phyloP scores from a whole-genome alignment of 345 rosid genomes.

The Syzygium jambos region DNA sequence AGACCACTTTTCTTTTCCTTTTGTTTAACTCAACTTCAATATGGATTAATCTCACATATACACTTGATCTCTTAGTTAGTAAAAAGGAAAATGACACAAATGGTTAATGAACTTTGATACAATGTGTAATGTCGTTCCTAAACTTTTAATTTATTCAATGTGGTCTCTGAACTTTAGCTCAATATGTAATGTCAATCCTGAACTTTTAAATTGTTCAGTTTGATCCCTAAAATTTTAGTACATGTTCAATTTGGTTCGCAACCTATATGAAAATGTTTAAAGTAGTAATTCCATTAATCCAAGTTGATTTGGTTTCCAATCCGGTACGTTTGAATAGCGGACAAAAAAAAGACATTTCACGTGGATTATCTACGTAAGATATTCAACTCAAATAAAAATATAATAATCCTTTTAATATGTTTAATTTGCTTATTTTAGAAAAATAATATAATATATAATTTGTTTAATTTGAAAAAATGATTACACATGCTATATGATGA shows the following conservation, averaged over 20 bases:
- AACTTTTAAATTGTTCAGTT: not conserved
- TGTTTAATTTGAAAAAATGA: not conserved
- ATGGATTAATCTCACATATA: not conserved
- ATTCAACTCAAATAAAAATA: not conserved
- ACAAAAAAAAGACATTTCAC: not conserved
- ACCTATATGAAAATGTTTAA: not conserved
- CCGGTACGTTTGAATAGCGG: not conserved
- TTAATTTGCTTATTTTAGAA: not conserved
- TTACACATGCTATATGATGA: not conserved
- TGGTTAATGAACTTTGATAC: rapidly evolving
- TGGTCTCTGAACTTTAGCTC: not conserved
- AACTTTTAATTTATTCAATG: not conserved
- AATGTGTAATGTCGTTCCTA: not conserved
- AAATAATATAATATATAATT: not conserved
- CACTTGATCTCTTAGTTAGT: not conserved
- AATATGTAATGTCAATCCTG: not conserved
- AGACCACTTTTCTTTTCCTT: not conserved
- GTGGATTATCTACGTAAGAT: not conserved
- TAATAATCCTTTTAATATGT: not conserved
- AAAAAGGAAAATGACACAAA: not conserved
- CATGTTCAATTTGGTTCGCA: not conserved
- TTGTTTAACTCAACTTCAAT: not conserved
- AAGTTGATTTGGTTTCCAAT: not conserved
- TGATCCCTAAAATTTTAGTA: not conserved
- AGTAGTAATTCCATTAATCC: not conserved